Evolutionary conservation across 1,139 yeast species (phyloP).

Genomic region (Fermentozyma sake): DNA sequence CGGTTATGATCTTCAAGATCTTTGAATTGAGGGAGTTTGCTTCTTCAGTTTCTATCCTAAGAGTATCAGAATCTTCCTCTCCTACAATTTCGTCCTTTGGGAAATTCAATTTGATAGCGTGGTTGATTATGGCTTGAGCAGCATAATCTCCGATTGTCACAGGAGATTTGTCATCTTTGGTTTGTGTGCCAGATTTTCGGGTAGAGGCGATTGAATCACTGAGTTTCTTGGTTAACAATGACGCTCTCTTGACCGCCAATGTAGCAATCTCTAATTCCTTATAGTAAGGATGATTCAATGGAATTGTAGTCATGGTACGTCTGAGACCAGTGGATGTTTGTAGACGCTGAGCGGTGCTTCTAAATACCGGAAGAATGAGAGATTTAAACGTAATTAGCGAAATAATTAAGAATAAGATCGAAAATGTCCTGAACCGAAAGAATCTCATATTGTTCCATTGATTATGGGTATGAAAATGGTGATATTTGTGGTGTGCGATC

Average conservation of each 20-base stretch:
- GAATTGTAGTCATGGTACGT: too few relatives aligned
- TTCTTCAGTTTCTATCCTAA: slow-evolving; percentile 45
- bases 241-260: slow-evolving; percentile 86
- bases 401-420: too few relatives aligned
- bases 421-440: too few relatives aligned
- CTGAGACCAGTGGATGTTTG: too few relatives aligned
- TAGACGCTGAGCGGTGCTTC: too few relatives aligned
- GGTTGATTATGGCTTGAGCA: slow-evolving; percentile 88
- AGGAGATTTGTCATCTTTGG: slow-evolving; percentile 87
- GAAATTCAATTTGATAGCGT: slow-evolving; percentile 73
- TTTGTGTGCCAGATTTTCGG: slow-evolving; percentile 57
- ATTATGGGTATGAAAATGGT: too few relatives aligned
- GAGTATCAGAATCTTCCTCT: slow-evolving; percentile 78
- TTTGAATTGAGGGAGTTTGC: slow-evolving; percentile 28
- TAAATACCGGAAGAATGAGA: too few relatives aligned
- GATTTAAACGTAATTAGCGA: too few relatives aligned
- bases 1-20: slow-evolving; percentile 47
- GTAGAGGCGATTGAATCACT: slow-evolving; percentile 61
- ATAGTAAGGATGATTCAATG: slow-evolving; percentile 33
- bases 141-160: slow-evolving; percentile 97
- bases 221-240: slow-evolving; percentile 68
- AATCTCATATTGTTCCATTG: too few relatives aligned
- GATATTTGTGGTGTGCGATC: too few relatives aligned
- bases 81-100: slow-evolving; percentile 88
- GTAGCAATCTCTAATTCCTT: slow-evolving; percentile 76